Conservation (phyloP, 106 monocot species). For the Hemerocallis citrina region DNA sequence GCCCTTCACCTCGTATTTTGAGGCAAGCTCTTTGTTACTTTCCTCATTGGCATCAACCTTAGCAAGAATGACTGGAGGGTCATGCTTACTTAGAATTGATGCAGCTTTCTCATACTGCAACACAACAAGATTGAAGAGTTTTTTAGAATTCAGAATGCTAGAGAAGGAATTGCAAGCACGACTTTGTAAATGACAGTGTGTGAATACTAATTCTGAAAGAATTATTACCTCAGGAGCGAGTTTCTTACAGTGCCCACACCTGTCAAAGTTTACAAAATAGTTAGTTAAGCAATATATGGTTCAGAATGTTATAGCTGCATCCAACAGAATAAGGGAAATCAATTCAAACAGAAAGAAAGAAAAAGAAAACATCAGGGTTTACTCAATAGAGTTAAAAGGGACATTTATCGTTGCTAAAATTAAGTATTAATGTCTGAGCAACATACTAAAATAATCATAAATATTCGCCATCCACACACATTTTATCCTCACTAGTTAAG, state of each 20-base stretch:
- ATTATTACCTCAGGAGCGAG: conserved; percentile 82
- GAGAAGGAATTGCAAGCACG: neutral
- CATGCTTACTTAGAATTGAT: conserved; percentile 46
- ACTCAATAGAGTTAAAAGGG: too few relatives aligned
- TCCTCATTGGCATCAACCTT: conserved; percentile 82
- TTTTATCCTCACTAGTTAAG: too few relatives aligned
- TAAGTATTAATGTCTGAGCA: too few relatives aligned
- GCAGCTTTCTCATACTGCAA: conserved; percentile 95
- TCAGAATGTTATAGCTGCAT: neutral
- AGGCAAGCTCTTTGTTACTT: conserved; percentile 65
- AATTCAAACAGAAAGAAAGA: too few relatives aligned
- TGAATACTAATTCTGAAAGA: neutral
- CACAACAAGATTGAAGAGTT: neutral
- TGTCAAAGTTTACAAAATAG: conserved; percentile 13
- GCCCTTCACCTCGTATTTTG: conserved; percentile 57
- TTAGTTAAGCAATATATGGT: neutral
- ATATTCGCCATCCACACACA: too few relatives aligned
- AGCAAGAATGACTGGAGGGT: conserved; percentile 83
- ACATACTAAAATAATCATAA: too few relatives aligned
- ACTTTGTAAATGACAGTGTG: neutral
- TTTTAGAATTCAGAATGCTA: neutral
- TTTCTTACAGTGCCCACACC: conserved; percentile 90
- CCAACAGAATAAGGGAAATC: too few relatives aligned
- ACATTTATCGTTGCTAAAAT: too few relatives aligned
- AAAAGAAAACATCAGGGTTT: too few relatives aligned